Evolutionary conservation across 2,329 filamentous ascomycete genomes (phyloP), one percentile per base, ranked within the genome.

Genomic region (Aureobasidium lini): DNA sequence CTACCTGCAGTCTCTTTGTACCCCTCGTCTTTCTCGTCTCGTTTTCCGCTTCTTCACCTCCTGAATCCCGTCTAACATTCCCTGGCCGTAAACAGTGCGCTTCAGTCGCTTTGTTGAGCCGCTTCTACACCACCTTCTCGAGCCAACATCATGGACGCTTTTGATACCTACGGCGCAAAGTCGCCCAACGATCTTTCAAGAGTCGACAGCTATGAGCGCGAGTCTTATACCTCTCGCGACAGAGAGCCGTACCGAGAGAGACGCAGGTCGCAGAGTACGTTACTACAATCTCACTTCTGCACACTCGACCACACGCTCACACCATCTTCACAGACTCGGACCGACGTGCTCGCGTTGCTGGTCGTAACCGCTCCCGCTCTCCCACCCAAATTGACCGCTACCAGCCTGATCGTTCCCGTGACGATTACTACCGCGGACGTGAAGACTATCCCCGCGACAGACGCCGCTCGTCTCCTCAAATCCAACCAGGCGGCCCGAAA

Each of bases 331-430:
- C 43, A 57, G 54, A 47, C 9, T 47, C 54, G 5, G 54, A 57
- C 28, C 42, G 54, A 15, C 54, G 54, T 32, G 28, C 23, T 48
- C 54, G 54, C 15, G 67, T 52, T 62, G 72, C 76, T 60, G 66
- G 65, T 46, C 86, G 87, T 62, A 89, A 87, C 46, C 84, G 87
- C 64, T 90, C 87, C 34, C 84, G 89, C 58, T 93, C 89, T 0
- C 89, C 88, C 3, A 76, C 76, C 18, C 77, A 82, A 13, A 84
- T 91, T 61, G 89, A 93, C 68, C 81, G 89, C 60, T 93, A 93
- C 69, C 88, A 92, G 67, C 88, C 88, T 23, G 81, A 86, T 52
- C 84, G 87, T 34, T 73, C 74, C 23, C 81, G 89, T 66, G 88
- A 91, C 64, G 88, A 90, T 57, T 86, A 87, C 67, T 79, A 78